A percentile compares a stretch with the other conserved stretches of the same genome.
phyloP scores from a whole-genome alignment of 352 stramenopile genomes.

The Albugo candida region DNA sequence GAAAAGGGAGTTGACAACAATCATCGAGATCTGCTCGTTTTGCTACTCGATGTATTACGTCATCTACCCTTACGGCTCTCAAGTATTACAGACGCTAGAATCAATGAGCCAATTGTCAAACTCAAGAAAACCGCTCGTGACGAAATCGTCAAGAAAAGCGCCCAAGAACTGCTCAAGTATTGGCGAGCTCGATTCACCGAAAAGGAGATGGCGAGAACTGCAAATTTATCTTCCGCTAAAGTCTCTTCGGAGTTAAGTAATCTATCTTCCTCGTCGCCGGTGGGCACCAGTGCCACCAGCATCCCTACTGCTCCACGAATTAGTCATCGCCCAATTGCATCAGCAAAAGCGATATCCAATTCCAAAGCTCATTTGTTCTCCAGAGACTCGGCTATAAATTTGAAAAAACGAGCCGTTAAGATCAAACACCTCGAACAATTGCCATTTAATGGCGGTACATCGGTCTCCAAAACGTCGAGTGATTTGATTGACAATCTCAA shows the following conservation, averaged over 20 bases:
- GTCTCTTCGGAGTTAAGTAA: no score
- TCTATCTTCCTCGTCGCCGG: no score
- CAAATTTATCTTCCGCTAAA: no score
- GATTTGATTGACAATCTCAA: constrained; percentile 70
- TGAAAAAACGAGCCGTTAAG: constrained; percentile 12
- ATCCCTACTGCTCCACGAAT: no score
- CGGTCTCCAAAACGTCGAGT: constrained; percentile 39
- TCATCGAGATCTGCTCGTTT: constrained; percentile 58
- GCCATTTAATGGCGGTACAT: constrained; percentile 28
- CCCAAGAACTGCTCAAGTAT: constrained; percentile 71
- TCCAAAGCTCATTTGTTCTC: no score
- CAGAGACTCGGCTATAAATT: no score
- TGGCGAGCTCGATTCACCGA: constrained; percentile 73
- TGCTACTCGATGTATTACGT: constrained; percentile 68
- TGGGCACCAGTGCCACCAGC: no score
- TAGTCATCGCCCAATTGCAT: no score
- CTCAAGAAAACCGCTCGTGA: constrained; percentile 57
- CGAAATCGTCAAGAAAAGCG: constrained; percentile 55
- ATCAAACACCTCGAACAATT: constrained; percentile 66
- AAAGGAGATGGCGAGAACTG: constrained; percentile 31
- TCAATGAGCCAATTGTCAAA: constrained; percentile 79
- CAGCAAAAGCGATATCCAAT: no score
- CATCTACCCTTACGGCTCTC: constrained; percentile 58
- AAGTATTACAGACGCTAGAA: constrained; percentile 73
- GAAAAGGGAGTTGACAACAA: constrained; percentile 57